Conservation (phyloP, 2,329 filamentous ascomycete genomes). For the Claviceps spartinae region DNA sequence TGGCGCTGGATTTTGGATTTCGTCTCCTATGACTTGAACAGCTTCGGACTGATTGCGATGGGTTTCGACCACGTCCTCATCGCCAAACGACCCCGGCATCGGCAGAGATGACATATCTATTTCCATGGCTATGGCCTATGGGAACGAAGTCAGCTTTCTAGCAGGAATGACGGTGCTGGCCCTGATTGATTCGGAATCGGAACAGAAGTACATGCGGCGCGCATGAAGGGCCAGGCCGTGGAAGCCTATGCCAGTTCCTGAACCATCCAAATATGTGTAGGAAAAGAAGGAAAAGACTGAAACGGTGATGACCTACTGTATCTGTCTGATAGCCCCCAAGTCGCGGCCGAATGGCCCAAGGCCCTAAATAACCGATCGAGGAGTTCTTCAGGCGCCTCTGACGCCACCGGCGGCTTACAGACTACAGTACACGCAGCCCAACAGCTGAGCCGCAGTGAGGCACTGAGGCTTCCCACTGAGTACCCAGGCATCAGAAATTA, state of each 20-base stretch:
- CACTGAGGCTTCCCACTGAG: too few species aligned
- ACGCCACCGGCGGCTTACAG: neutral
- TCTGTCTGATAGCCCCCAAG: neutral
- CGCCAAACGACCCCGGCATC: constrained; percentile 17
- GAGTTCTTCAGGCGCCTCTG: neutral
- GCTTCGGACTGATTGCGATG: constrained; percentile 17
- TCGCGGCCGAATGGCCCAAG: neutral
- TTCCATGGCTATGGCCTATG: neutral
- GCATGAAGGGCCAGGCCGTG: neutral
- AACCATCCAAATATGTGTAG: neutral
- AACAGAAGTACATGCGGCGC: neutral
- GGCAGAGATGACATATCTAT: constrained; percentile 8
- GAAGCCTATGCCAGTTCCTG: neutral
- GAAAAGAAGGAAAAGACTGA: neutral
- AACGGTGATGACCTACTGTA: neutral
- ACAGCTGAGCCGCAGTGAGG: too few species aligned
- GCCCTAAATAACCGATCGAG: neutral
- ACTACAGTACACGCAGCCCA: too few species aligned
- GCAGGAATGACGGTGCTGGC: neutral
- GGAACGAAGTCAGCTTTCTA: neutral
- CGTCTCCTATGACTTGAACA: constrained; percentile 13
- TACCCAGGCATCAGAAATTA: too few species aligned
- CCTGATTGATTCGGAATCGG: neutral
- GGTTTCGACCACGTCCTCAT: constrained; percentile 18
- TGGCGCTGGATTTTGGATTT: constrained; percentile 11